These are phyloP conservation scores for Trichoderma sp. DNA, from an alignment of 2,329 filamentous ascomycete species.

Conservation along the genomic window DNA sequence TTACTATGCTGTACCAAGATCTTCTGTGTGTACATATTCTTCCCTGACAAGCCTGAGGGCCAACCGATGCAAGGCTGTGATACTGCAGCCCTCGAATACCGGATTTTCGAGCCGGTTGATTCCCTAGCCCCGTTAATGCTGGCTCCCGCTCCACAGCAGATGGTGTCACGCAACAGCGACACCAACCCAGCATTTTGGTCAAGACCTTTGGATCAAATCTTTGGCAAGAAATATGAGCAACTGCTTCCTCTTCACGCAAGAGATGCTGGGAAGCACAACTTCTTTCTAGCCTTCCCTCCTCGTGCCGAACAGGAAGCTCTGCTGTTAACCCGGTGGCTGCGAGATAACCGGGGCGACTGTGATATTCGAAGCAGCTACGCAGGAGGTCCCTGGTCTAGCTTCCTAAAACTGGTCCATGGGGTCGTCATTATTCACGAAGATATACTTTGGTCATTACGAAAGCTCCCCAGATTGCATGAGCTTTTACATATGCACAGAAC, in stretches of 20 bases:
- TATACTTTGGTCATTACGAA: slow-evolving; percentile 36
- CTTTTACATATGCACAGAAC: slow-evolving; percentile 32
- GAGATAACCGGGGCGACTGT: slow-evolving; percentile 37
- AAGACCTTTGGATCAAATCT: slow-evolving; percentile 29
- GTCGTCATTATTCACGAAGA: slow-evolving; percentile 47
- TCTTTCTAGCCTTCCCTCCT: slow-evolving; percentile 51
- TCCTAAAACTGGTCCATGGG: slow-evolving; percentile 32
- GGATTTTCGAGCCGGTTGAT: slow-evolving; percentile 35
- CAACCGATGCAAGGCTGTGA: slow-evolving; percentile 29
- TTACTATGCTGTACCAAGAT: slow-evolving; percentile 32
- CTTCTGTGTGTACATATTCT: slow-evolving; percentile 39
- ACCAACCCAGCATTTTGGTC: slow-evolving; percentile 12
- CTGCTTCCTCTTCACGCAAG: slow-evolving; percentile 27
- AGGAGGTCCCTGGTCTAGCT: slow-evolving; percentile 47
- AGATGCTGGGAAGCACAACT: slow-evolving; percentile 26
- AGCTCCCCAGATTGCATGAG: slow-evolving; percentile 37
- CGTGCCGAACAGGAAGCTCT: slow-evolving; percentile 33
- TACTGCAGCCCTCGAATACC: slow-evolving; percentile 33
- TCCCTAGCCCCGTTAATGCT: slow-evolving; percentile 25
- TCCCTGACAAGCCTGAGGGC: slow-evolving; percentile 36
- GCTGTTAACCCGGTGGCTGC: slow-evolving; percentile 46
- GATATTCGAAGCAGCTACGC: slow-evolving; percentile 41
- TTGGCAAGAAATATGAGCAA: slow-evolving; percentile 33
- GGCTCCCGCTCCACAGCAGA: slow-evolving; percentile 24
- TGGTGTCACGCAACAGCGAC: neutral